Conservation (phyloP, 73 alveolate species). For the Urostyla sp. region DNA sequence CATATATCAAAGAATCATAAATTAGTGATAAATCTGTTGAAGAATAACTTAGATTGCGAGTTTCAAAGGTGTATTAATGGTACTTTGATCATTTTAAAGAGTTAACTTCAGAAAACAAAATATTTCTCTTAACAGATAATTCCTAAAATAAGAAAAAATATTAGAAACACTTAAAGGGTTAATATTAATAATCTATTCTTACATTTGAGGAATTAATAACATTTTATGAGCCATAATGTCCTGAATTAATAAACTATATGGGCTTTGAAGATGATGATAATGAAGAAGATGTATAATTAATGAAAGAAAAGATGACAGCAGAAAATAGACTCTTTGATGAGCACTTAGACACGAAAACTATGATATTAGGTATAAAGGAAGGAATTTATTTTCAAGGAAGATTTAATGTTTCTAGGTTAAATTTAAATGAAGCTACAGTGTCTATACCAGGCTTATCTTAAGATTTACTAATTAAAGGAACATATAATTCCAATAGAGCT, state of each 20-base stretch:
- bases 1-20: slow-evolving; percentile 31
- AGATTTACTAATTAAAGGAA: slow-evolving; percentile 89
- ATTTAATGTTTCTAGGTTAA: slow-evolving; percentile 80
- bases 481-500: slow-evolving; percentile 93
- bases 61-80: slow-evolving; percentile 17
- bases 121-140: slow-evolving; percentile 21
- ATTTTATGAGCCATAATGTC: neutral
- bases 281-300: neutral
- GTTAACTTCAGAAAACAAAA: slow-evolving; percentile 10
- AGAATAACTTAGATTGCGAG: neutral
- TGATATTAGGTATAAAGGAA: slow-evolving; percentile 78
- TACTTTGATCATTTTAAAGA: slow-evolving; percentile 35
- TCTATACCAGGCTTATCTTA: slow-evolving; percentile 74
- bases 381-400: slow-evolving; percentile 93
- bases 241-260: slow-evolving; percentile 45
- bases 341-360: slow-evolving; percentile 75
- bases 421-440: slow-evolving; percentile 81
- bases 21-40: slow-evolving; percentile 44
- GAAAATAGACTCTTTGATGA: slow-evolving; percentile 52
- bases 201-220: slow-evolving; percentile 22
- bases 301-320: slow-evolving; percentile 1
- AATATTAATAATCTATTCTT: neutral
- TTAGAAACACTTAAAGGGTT: slow-evolving; percentile 1
- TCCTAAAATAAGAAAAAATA: slow-evolving; percentile 2
- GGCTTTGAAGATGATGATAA: slow-evolving; percentile 47